Conservation (phyloP, 768 basidiomycete genomes). For the Pleurotus sapidus region DNA sequence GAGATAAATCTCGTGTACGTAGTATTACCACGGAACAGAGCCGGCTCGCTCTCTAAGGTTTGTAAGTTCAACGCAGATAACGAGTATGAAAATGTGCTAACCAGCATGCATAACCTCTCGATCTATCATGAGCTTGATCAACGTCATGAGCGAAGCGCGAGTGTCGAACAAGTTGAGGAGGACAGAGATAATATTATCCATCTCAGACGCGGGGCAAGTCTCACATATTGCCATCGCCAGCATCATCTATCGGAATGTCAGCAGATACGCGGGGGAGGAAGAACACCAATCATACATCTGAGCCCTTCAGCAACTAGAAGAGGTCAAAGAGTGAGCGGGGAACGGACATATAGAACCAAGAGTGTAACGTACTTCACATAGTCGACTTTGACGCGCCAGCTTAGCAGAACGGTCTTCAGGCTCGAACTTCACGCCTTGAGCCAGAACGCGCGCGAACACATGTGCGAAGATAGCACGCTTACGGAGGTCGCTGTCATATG, state of each 20-base stretch:
- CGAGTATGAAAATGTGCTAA: slow-evolving; percentile 21
- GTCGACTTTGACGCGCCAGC: slow-evolving; percentile 45
- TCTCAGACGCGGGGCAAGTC: slow-evolving; percentile 73
- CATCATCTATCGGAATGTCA: slow-evolving; percentile 46
- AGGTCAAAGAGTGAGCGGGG: not conserved
- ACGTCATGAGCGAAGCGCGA: slow-evolving; percentile 60
- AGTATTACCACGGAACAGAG: slow-evolving; percentile 86
- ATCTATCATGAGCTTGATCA: slow-evolving; percentile 85
- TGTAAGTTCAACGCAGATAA: not conserved
- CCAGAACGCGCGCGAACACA: slow-evolving; percentile 78
- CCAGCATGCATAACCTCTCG: slow-evolving; percentile 79
- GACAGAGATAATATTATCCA: slow-evolving; percentile 82
- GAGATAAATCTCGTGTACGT: slow-evolving; percentile 86
- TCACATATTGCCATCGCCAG: slow-evolving; percentile 87
- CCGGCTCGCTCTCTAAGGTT: slow-evolving; percentile 66
- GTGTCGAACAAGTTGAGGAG: slow-evolving; percentile 86
- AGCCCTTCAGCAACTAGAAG: slow-evolving; percentile 65
- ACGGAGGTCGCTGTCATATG: slow-evolving; percentile 67
- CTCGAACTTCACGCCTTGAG: slow-evolving; percentile 77
- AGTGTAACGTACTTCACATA: slow-evolving; percentile 51
- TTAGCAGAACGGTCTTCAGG: slow-evolving; percentile 48
- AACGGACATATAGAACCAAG: not conserved
- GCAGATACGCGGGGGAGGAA: not conserved
- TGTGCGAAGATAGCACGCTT: slow-evolving; percentile 81
- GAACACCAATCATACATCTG: slow-evolving; percentile 49